These are phyloP conservation scores for Saccharomycopsis sp. DNA, from an alignment of 805 yeast genomes.

Conservation along the genomic window DNA sequence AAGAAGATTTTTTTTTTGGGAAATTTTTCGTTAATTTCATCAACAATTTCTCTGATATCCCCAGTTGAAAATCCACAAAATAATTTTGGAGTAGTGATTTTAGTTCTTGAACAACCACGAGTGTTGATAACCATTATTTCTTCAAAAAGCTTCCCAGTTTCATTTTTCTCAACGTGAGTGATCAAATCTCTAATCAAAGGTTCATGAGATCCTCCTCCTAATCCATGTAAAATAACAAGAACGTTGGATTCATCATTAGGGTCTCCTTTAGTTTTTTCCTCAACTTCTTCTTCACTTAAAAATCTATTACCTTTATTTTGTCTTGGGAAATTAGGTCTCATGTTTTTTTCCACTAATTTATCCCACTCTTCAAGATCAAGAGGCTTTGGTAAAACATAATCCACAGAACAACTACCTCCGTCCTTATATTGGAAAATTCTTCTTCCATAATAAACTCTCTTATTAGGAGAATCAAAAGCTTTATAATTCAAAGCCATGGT, in stretches of 20 bases:
- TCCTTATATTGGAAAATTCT: constrained; percentile 48
- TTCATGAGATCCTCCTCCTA: constrained; percentile 76
- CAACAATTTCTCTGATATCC: constrained; percentile 52
- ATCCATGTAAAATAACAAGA: constrained; percentile 55
- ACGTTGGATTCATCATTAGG: constrained; percentile 39
- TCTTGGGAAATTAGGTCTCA: constrained; percentile 45
- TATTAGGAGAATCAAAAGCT: constrained; percentile 31
- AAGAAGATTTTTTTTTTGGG: constrained; percentile 57
- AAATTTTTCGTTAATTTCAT: constrained; percentile 37
- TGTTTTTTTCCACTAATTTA: constrained; percentile 28
- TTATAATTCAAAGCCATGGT: constrained; percentile 58
- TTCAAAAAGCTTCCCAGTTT: constrained; percentile 29
- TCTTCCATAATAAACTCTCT: constrained; percentile 67
- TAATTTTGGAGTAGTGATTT: constrained; percentile 55
- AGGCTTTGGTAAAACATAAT: constrained; percentile 45
- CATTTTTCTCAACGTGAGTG: background rate
- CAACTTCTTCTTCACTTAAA: constrained; percentile 36
- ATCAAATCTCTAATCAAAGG: constrained; percentile 44
- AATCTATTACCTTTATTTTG: constrained; percentile 64
- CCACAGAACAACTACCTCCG: constrained; percentile 66
- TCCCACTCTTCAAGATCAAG: constrained; percentile 24
- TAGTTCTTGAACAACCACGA: constrained; percentile 71
- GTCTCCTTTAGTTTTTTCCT: constrained; percentile 22
- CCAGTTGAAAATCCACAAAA: constrained; percentile 62
- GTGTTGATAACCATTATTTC: constrained; percentile 53